Evolutionary conservation across 1,139 yeast species (phyloP), one percentile per base, ranked within the genome.

Genomic region (Suhomyces bribrorum): DNA sequence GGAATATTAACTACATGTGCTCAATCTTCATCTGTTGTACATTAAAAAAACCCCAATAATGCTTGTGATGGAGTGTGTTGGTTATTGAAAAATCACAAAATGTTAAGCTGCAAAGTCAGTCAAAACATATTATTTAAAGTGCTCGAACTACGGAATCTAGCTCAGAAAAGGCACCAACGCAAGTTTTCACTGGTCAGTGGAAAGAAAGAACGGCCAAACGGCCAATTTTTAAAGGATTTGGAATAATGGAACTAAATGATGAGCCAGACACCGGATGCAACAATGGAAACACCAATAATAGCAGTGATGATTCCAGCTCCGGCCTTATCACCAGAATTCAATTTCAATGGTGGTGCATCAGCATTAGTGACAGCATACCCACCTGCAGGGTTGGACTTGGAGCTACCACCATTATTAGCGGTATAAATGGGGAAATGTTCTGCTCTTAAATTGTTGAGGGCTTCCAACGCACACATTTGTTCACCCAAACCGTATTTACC

Each of bases 251-350:
- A 26, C 40, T 59, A 79, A 37, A 79, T 48, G 36, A 86, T 63
- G 59, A 88, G 72, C 97, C 97, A 90, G 26, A 79, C 73, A 28
- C 83, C 81, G 28, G 83, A 66, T 5, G 79, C 86, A 27, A 86
- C 64, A 34, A 87, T 65, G 3, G 83, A 73, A 4, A 79, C 72
- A 37, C 89, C 83, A 35, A 88, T 71, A 24, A 88, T 59, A 7
- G 85, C 87, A 2, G 97, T 90, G 44, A 89, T 79, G 36, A 89
- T 77, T 32, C 92, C 87, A 1, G 97, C 97, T 40, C 96, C 97
- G 1, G 94, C 96, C 46, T 66, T 76, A 56, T 88, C 96, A 36
- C 83, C 85, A 1, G 66, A 56, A 30, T 71, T 71, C 34, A 87
- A 69, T 13, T 60, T 53, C 50, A 88, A 68, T 5, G 85, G 74